Base-by-base conservation (phyloP, 1,139 yeast genomes). In the Yamadazyma diddensiae region DNA sequence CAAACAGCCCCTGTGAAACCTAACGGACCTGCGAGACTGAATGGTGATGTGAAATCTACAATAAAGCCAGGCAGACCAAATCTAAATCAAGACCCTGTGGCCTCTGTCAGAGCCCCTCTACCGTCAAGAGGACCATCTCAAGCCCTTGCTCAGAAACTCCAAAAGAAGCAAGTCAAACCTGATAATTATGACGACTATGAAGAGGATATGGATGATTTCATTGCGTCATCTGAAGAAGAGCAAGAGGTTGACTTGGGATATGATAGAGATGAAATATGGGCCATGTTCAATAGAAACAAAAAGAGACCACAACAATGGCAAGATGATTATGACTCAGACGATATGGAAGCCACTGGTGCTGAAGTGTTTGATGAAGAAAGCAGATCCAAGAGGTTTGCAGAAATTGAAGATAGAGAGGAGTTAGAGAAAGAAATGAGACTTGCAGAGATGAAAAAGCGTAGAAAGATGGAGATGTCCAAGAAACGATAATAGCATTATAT, bases 271-370 rank as follows among this genome's bases (percentile, higher is more conserved):
- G 96, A 88, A 54, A 88, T 90, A 30, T 87, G 96, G 95, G 78
- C 80, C 21, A 73, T 90, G 57, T 84, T 88, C 56, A 82, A 79
- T 51, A 70, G 77, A 34, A 86, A 88, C 3, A 71, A 71, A 43
- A 65, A 70, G 35, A 59, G 81, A 26, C 49, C 64, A 1, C 56
- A 68, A 39, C 78, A 73, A 36, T 22, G 22, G 28, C 67, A 69
- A 39, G 78, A 73, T 37, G 81, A 79, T 36, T 79, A 79, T 33
- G 66, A 61, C 26, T 70, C 72, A 21, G 86, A 81, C 38, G 94
- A 85, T 50, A 90, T 90, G 97, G 97, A 90, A 52, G 96, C 96
- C 6, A 82, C 94, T 1, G 97, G 96, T 14, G 80, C 80, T 18
- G 96, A 90, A 45, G 77, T 90, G 24, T 62, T 87, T 26, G 85